Conservation (phyloP, 768 basidiomycete genomes). For the Kockovaella imperatae region DNA sequence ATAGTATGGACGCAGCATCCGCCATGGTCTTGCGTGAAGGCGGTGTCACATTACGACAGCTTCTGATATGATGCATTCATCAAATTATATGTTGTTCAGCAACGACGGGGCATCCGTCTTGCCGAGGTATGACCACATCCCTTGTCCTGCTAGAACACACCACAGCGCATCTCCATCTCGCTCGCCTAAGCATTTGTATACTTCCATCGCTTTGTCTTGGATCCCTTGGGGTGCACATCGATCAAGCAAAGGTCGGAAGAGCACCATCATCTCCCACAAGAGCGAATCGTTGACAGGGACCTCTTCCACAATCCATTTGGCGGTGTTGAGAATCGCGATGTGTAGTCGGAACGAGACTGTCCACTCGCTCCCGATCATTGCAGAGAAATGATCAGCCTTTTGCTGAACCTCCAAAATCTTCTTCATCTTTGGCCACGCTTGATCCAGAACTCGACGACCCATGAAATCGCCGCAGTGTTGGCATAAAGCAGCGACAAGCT, state of each 20-base stretch:
- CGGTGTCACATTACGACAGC: constrained; percentile 69
- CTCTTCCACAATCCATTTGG: constrained; percentile 56
- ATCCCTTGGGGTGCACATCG: constrained; percentile 63
- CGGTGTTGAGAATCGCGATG: constrained; percentile 64
- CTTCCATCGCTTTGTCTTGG: constrained; percentile 56
- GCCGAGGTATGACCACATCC: constrained; percentile 21
- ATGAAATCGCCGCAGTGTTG: constrained; percentile 74
- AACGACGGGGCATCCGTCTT: constrained; percentile 17
- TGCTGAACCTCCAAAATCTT: constrained; percentile 57
- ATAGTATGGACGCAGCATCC: constrained; percentile 91
- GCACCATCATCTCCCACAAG: constrained; percentile 72
- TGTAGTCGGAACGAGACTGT: constrained; percentile 75
- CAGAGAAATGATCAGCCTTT: constrained; percentile 58
- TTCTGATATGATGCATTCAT: constrained; percentile 21
- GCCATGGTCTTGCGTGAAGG: constrained; percentile 70
- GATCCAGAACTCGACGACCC: constrained; percentile 75
- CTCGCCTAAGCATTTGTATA: constrained; percentile 58
- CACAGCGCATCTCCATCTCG: constrained; percentile 77
- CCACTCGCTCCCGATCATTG: constrained; percentile 65
- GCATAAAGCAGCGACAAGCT: constrained; percentile 64
- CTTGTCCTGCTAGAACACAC: constrained; percentile 53
- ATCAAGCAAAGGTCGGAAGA: constrained; percentile 70
- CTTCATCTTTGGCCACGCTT: constrained; percentile 81
- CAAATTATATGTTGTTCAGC: background rate
- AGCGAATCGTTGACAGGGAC: constrained; percentile 65